phyloP scores from a whole-genome alignment of 257 asterid genomes.

The Ajuga chamaepitys region DNA sequence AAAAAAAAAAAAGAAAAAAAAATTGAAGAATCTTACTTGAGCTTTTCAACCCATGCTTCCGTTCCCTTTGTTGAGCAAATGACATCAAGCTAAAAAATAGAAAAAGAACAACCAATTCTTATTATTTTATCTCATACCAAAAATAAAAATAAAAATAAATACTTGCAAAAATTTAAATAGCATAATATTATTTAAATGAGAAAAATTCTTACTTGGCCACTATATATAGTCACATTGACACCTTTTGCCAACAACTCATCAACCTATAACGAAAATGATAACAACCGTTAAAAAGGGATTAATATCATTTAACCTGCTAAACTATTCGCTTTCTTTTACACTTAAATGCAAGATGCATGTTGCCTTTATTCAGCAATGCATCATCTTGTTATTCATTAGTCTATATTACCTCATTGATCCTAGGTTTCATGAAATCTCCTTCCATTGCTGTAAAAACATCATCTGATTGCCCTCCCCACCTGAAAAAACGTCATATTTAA shows the following conservation, averaged over 20 bases:
- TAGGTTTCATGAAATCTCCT: constrained; percentile 86
- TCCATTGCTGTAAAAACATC: constrained; percentile 40
- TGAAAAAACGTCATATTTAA: constrained; percentile 11
- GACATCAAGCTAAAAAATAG: constrained; percentile 30
- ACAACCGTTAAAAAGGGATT: neutral
- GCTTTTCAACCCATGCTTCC: constrained; percentile 87
- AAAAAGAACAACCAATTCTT: neutral
- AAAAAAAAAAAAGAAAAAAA: too few relatives aligned
- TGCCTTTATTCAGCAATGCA: too few relatives aligned
- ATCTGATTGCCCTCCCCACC: constrained; percentile 76
- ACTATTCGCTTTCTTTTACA: too few relatives aligned
- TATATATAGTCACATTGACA: constrained; percentile 71
- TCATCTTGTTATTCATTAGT: too few relatives aligned
- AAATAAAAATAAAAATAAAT: neutral
- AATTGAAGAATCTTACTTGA: constrained; percentile 47
- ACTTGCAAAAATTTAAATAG: neutral
- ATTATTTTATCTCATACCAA: too few relatives aligned
- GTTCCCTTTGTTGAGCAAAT: constrained; percentile 91
- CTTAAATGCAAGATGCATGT: too few relatives aligned
- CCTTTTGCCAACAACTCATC: constrained; percentile 78
- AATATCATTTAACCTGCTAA: too few relatives aligned
- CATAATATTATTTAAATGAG: neutral
- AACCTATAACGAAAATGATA: constrained; percentile 34
- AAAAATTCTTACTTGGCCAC: constrained; percentile 70
- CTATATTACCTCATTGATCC: constrained; percentile 59